Conservation (phyloP, 108 stramenopile species). For the Schizochytrium sp. region DNA sequence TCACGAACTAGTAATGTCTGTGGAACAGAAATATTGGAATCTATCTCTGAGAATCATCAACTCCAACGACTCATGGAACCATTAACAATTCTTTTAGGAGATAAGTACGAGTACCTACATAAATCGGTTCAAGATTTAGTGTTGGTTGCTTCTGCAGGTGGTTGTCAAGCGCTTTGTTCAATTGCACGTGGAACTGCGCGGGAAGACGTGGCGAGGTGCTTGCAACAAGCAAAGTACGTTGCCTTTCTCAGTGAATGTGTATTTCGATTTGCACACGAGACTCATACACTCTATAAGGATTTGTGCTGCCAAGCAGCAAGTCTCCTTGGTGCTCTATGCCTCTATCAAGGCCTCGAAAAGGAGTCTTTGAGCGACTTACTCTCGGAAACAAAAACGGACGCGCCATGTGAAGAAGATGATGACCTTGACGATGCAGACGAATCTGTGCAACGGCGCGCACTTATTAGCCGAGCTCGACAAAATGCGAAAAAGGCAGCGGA, state of each 20-base stretch:
- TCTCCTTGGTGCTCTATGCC: neutral
- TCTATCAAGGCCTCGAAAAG: conserved; percentile 49
- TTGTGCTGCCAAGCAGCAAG: neutral
- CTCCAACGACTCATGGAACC: too few species aligned
- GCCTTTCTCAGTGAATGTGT: neutral
- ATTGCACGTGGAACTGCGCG: neutral
- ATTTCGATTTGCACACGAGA: neutral
- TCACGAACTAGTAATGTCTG: neutral
- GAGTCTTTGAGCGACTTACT: neutral
- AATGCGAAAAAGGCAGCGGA: neutral
- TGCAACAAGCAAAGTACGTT: neutral
- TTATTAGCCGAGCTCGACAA: conserved; percentile 3
- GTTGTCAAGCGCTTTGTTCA: neutral
- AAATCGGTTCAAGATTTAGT: too few species aligned
- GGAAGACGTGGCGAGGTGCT: neutral
- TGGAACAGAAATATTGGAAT: neutral
- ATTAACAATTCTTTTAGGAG: too few species aligned
- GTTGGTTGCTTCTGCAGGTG: too few species aligned
- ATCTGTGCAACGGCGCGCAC: conserved; percentile 1
- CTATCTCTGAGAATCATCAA: neutral
- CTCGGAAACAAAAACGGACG: neutral
- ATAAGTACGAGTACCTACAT: too few species aligned
- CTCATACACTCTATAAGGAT: neutral
- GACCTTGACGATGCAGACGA: neutral
- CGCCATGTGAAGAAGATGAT: neutral